Evolutionary conservation across 2,329 filamentous ascomycete species (phyloP).

Genomic region (Cercospora beticola): DNA sequence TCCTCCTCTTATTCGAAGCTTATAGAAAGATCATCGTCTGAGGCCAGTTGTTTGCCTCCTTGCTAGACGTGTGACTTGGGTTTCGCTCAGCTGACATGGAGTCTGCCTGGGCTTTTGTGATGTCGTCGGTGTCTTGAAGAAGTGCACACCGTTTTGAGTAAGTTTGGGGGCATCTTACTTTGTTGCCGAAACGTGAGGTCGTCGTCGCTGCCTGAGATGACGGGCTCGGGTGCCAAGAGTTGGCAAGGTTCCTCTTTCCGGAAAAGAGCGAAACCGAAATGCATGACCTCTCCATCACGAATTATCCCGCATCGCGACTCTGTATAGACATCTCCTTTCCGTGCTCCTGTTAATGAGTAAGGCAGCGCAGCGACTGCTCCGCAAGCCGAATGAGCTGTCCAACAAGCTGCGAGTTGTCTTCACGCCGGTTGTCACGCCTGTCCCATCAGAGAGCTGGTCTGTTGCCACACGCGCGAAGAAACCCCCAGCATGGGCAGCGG

Average conservation of each 20-base stretch:
- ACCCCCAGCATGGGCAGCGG: neutral
- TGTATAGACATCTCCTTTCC: neutral
- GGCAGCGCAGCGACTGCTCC: neutral
- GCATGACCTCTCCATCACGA: neutral
- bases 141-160: neutral
- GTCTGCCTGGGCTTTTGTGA: neutral
- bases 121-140: neutral
- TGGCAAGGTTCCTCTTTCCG: neutral
- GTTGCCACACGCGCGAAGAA: neutral
- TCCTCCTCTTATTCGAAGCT: neutral
- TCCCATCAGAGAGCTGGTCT: neutral
- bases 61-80: neutral
- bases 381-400: constrained; percentile 4
- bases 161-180: neutral
- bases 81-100: neutral
- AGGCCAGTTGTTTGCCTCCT: neutral
- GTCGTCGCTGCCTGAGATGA: constrained; percentile 9
- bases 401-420: constrained; percentile 6
- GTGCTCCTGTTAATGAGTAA: constrained; percentile 1
- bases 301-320: neutral
- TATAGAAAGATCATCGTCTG: constrained; percentile 1
- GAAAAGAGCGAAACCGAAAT: neutral
- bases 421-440: neutral
- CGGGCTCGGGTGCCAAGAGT: constrained; percentile 4
- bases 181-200: neutral